Percentiles rank a stretch among this genome's conserved stretches.
Evolutionary conservation across 2,329 filamentous ascomycete genomes (phyloP).

Genomic region (Penicillium concentricum): DNA sequence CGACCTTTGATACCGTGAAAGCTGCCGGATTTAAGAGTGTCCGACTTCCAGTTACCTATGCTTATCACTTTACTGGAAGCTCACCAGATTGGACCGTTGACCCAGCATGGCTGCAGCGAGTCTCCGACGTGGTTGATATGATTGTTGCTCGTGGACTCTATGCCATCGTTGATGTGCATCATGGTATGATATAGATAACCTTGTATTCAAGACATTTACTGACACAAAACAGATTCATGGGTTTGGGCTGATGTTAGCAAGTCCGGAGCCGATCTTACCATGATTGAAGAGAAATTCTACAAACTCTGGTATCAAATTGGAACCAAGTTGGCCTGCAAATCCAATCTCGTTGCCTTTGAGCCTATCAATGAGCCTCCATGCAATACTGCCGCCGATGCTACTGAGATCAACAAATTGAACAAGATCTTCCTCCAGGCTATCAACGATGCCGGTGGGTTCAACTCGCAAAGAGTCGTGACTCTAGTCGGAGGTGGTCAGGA

Average conservation of each 20-base stretch:
- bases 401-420: slow-evolving; percentile 56
- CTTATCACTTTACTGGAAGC: slow-evolving; percentile 53
- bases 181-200: slow-evolving; percentile 35
- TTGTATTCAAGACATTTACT: background rate
- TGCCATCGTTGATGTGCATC: slow-evolving; percentile 59
- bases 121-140: slow-evolving; percentile 59
- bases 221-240: slow-evolving; percentile 48
- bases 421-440: slow-evolving; percentile 57
- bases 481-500: slow-evolving; percentile 55
- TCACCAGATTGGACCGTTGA: slow-evolving; percentile 57
- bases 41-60: slow-evolving; percentile 60
- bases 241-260: slow-evolving; percentile 56
- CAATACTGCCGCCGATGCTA: slow-evolving; percentile 51
- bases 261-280: slow-evolving; percentile 47
- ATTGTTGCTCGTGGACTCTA: slow-evolving; percentile 52
- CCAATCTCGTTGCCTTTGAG: slow-evolving; percentile 56
- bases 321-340: slow-evolving; percentile 55
- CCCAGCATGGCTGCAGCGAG: slow-evolving; percentile 55
- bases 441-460: slow-evolving; percentile 55
- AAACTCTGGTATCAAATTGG: slow-evolving; percentile 60
- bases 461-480: slow-evolving; percentile 56
- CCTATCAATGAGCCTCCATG: slow-evolving; percentile 61
- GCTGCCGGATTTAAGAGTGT: slow-evolving; percentile 58
- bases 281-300: slow-evolving; percentile 58
- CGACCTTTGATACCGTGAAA: slow-evolving; percentile 55